These are phyloP conservation scores for Solanum sitiens DNA, from an alignment of 257 asterid species.

Conservation along the genomic window DNA sequence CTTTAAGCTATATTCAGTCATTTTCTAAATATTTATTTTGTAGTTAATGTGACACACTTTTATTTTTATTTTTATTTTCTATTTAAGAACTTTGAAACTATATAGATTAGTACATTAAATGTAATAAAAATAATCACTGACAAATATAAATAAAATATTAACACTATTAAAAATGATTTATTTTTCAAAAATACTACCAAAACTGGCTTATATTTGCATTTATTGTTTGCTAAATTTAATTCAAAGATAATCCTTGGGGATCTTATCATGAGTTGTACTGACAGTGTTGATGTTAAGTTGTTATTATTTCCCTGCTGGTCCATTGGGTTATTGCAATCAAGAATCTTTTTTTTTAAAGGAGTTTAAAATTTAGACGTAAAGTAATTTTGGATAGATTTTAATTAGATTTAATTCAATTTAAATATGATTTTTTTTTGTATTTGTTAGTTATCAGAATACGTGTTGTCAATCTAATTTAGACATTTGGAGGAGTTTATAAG, in stretches of 20 bases:
- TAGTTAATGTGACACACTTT: neutral
- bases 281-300: neutral
- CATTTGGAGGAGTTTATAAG: neutral
- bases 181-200: neutral
- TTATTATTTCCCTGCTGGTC: neutral
- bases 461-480: neutral
- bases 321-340: neutral
- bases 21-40: too few species aligned
- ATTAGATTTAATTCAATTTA: too few species aligned
- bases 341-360: neutral
- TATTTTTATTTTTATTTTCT: too few species aligned
- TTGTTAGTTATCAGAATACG: too few species aligned
- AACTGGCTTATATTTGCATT: neutral
- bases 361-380: too few species aligned
- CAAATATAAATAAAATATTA: too few species aligned
- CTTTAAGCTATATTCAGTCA: too few species aligned
- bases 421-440: neutral
- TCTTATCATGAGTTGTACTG: neutral
- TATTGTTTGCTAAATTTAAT: neutral
- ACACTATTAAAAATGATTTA: neutral
- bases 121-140: too few species aligned
- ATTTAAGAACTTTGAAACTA: too few species aligned
- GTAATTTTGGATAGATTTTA: too few species aligned
- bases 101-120: neutral
- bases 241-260: neutral